Percentiles rank a stretch among this genome's conserved stretches.
phyloP scores from a whole-genome alignment of 148 eudicot species.

The Vaccinium vitisidaea region DNA sequence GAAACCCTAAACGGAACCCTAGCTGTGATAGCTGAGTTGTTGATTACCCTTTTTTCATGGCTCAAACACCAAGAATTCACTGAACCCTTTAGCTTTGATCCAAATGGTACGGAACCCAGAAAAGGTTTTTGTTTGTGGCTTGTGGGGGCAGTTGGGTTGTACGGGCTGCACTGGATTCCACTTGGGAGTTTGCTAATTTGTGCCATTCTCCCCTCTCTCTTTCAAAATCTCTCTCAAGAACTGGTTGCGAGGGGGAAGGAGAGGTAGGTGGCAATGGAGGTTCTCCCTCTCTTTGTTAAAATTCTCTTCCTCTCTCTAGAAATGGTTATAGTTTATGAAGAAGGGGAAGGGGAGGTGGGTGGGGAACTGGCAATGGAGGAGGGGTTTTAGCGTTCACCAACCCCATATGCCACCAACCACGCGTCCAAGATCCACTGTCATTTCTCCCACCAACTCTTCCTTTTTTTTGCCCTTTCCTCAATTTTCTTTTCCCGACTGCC shows the following conservation, averaged over 20 bases:
- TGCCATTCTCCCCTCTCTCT: conserved; percentile 41
- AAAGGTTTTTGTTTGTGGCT: conserved; percentile 33
- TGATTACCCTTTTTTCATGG: conserved; percentile 25
- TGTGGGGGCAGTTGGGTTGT: conserved; percentile 27
- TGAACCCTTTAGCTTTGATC: conserved; percentile 40
- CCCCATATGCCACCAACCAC: background rate
- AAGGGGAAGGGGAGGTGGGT: background rate
- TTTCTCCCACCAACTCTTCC: background rate
- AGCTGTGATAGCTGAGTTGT: conserved; percentile 22
- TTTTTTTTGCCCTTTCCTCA: background rate
- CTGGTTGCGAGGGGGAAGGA: background rate
- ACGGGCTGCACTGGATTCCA: conserved; percentile 30
- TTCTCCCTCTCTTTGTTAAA: background rate
- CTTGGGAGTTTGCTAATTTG: conserved; percentile 51
- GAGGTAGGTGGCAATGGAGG: background rate
- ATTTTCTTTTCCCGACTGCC: too few species aligned
- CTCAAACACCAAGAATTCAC: conserved; percentile 39
- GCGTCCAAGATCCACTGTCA: background rate
- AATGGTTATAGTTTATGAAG: background rate
- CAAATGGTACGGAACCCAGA: conserved; percentile 21
- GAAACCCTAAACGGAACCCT: conserved; percentile 29
- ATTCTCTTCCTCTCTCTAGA: background rate
- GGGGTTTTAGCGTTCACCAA: conserved; percentile 7
- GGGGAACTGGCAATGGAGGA: background rate
- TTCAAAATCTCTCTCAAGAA: conserved; percentile 9